Conservation (phyloP, 257 asterid species). For the Fraxinus anomala region DNA sequence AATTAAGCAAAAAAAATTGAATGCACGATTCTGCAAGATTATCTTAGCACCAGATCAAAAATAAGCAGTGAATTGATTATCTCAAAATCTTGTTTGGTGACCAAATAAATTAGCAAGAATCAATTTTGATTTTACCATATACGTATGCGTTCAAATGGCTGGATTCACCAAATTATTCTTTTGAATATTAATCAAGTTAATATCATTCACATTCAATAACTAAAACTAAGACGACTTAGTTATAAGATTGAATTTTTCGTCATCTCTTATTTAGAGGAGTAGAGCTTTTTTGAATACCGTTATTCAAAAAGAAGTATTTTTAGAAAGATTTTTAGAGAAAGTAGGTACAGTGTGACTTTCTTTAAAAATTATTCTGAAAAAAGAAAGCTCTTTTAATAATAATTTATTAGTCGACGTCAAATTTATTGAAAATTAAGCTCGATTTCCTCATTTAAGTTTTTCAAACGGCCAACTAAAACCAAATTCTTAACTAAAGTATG, state of each 20-base stretch:
- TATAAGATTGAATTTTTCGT: neutral
- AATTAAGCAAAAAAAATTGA: neutral
- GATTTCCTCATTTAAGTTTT: too few relatives aligned
- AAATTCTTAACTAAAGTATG: neutral
- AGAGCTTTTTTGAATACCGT: too few relatives aligned
- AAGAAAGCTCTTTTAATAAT: too few relatives aligned
- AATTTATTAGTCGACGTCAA: too few relatives aligned
- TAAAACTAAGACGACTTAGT: neutral
- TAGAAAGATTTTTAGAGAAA: too few relatives aligned
- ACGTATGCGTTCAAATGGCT: neutral
- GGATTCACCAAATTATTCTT: neutral
- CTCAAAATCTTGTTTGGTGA: neutral
- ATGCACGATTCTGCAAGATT: neutral
- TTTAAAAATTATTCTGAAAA: too few relatives aligned
- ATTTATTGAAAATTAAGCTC: neutral
- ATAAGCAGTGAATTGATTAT: neutral
- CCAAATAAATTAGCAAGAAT: neutral
- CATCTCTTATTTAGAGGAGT: too few relatives aligned
- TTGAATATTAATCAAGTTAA: too few relatives aligned
- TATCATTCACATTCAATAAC: too few relatives aligned
- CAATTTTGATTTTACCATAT: neutral
- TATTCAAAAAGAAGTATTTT: too few relatives aligned
- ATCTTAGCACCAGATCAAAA: neutral
- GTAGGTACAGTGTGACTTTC: too few relatives aligned
- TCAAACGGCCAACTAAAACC: neutral